Base-by-base conservation (phyloP, 2,329 filamentous ascomycete genomes). In the Neofusicoccum parvum region DNA sequence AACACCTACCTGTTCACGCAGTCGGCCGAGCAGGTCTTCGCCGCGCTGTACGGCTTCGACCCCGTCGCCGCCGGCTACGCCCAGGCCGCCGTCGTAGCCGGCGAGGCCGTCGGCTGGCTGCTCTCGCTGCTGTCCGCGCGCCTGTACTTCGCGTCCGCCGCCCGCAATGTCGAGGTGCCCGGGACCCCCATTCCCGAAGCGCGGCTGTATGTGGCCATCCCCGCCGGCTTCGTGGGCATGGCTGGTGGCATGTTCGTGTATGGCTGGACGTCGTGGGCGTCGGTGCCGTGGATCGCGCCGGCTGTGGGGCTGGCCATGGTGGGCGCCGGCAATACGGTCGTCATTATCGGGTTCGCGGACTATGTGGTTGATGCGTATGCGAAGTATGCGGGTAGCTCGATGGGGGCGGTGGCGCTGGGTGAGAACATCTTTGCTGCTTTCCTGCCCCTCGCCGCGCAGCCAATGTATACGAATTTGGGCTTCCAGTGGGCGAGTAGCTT, bases 351-450 rank as follows among this genome's bases (percentile, higher is more conserved):
- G 0, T 79, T 83, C 15, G 79, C 80, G 17, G 80, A 80, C 65
- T 86, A 86, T 60, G 73, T 85, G 14, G 78, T 81, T 1, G 83
- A 85, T 69, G 76, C 80, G 2, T 86, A 85, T 66, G 76, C 78
- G 2, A 80, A 79, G 58, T 85, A 83, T 66, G 81, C 82, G 3
- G 83, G 78, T 0, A 83, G 80, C 41, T 82, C 82, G 0, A 77
- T 85, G 32, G 82, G 80, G 3, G 82, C 80, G 0, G 78, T 83
- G 3, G 81, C 79, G 0, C 78, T 83, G 46, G 77, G 80, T 3
- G 83, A 85, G 71, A 85, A 85, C 64, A 68, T 80, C 3, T 78
- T 82, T 48, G 80, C 81, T 1, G 83, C 78, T 0, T 81, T 84
- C 49, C 68, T 85, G 64, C 82, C 82, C 0, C 69, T 86, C 23